Percentiles rank a stretch among this genome's conserved stretches.
Evolutionary conservation across 148 eudicot genomes (phyloP).

Genomic region (Beta vulgaris): DNA sequence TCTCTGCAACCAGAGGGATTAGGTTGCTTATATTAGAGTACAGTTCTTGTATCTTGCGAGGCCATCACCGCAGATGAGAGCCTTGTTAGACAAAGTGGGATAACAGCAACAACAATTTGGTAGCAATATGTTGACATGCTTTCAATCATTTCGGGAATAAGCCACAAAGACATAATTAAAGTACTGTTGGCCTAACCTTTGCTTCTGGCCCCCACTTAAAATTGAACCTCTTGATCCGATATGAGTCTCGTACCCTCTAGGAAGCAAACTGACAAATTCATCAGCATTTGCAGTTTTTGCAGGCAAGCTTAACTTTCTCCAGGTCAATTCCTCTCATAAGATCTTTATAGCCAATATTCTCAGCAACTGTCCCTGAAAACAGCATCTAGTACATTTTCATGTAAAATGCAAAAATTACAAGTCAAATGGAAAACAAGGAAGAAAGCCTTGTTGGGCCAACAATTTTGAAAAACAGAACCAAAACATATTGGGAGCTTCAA

Average conservation of each 20-base stretch:
- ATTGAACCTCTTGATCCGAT: conserved; percentile 84
- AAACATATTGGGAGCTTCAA: no score
- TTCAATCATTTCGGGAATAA: background rate
- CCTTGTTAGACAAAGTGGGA: background rate
- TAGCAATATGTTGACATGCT: no score
- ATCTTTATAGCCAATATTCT: conserved; percentile 93
- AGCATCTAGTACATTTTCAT: conserved; percentile 54
- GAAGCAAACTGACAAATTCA: conserved; percentile 75
- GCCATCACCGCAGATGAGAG: background rate
- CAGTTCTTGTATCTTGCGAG: background rate
- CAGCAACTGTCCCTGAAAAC: conserved; percentile 87
- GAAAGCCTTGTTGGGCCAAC: no score
- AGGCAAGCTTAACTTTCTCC: conserved; percentile 72
- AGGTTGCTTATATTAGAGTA: background rate
- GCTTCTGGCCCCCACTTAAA: conserved; percentile 97
- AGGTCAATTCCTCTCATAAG: conserved; percentile 59
- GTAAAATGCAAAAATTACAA: conserved; percentile 1
- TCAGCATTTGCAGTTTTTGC: conserved; percentile 91
- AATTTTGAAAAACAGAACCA: no score
- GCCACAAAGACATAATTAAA: background rate
- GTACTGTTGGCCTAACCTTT: conserved; percentile 49
- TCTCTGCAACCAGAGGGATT: background rate
- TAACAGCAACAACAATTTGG: background rate
- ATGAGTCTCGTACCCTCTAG: conserved; percentile 63
- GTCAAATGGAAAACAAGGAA: no score